Base-by-base conservation (phyloP, 345 rosid genomes). In the Reutealis trisperma region DNA sequence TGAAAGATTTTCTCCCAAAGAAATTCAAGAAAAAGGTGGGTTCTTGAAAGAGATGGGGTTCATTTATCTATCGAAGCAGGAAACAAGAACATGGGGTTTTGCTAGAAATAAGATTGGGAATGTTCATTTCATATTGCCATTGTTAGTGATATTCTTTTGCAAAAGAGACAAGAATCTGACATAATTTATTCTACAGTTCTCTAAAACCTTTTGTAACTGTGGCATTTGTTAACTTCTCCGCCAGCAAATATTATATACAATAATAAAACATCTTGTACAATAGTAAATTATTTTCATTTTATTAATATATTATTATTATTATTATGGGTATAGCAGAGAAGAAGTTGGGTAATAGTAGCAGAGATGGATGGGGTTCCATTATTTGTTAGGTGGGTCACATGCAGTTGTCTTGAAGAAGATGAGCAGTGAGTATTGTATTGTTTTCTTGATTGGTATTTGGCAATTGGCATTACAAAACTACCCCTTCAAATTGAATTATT, bases 1-100 rank as follows among this genome's bases (percentile, higher is more conserved):
- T 37, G 41, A 37, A 75, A 19, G 18, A 24, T 24, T 7, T 27
- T 27, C 30, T 27, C 30, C 49, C 10, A 60, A 60, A 34, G 63
- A 75, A 25, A 58, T 6, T 41, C 60, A 57, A 64, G 61, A 69
- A 65, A 52, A 72, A 75, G 37, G 7, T 9, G 47, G 6, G 45
- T 2, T 59, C 21, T 34, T 34, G 18, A n/a, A 8, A 14, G 16
- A 18, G 59, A 54, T 5, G 21, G 59, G 16, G 37, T 30, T 80
- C 73, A 77, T 30, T 80, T 75, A 77, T 77, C 79, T 83, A 84
- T 84, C 85, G 77, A 70, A 75, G 78, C 34, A 79, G 76, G 75
- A 71, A 84, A 75, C 58, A 11, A 70, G 87, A 90, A 87, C 88
- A 89, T 87, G 90, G 90, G 85, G 51, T 83, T 88, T 84, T 67